phyloP scores from a whole-genome alignment of 352 stramenopile species.

The Phytophthora citrophthora region DNA sequence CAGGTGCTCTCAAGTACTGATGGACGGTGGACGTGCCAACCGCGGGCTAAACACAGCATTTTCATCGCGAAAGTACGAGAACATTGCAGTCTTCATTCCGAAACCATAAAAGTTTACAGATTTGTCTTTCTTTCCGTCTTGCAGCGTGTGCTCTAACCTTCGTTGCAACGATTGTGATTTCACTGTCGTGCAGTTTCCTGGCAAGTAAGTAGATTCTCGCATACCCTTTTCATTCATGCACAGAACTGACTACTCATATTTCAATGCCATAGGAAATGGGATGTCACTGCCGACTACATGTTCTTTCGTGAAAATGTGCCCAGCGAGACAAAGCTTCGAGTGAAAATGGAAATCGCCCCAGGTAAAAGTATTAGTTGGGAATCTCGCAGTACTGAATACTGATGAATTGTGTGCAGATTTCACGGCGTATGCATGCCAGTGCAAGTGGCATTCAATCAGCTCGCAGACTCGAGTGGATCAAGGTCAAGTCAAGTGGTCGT shows the following conservation, averaged over 20 bases:
- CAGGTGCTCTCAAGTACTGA: constrained; percentile 63
- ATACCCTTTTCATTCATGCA: not conserved
- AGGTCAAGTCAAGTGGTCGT: constrained; percentile 75
- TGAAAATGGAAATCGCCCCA: constrained; percentile 61
- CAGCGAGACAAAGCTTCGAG: constrained; percentile 68
- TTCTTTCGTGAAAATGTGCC: constrained; percentile 86
- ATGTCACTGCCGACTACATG: constrained; percentile 78
- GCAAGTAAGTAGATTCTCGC: constrained; percentile 50
- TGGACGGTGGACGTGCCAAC: constrained; percentile 62
- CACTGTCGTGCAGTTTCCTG: constrained; percentile 74
- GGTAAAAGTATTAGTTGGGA: constrained; percentile 32
- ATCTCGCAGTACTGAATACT: not conserved
- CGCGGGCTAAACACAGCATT: constrained; percentile 68
- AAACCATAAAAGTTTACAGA: not conserved
- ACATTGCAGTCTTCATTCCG: not conserved
- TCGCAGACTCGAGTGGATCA: constrained; percentile 54
- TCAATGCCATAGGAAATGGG: constrained; percentile 60
- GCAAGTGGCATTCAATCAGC: constrained; percentile 78
- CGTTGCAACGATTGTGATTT: constrained; percentile 88
- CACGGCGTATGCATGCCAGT: constrained; percentile 81
- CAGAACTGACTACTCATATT: not conserved
- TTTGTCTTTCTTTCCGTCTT: constrained; percentile 1
- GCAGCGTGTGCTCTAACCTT: constrained; percentile 70
- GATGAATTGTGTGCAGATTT: constrained; percentile 34
- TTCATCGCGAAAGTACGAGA: constrained; percentile 51